A percentile compares a stretch with the other conserved stretches of the same genome.
Conservation (phyloP, 2,329 filamentous ascomycete species). For the Pseudohalonectria lignicola region DNA sequence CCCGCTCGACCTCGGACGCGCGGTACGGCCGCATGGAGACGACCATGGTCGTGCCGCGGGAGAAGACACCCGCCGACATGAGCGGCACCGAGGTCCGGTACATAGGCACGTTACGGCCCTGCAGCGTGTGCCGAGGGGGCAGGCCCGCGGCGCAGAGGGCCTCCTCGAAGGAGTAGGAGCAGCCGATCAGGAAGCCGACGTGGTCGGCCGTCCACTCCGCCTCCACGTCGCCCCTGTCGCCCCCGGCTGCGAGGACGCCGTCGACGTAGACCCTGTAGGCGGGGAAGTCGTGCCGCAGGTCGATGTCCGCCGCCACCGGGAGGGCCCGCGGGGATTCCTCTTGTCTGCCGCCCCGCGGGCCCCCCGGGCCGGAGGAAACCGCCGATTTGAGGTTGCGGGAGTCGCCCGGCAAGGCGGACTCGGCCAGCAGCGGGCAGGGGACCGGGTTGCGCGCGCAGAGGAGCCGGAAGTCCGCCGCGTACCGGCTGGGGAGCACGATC, state of each 20-base stretch:
- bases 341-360: no score
- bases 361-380: conserved; percentile 5
- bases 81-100: conserved; percentile 47
- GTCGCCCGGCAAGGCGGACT: conserved; percentile 30
- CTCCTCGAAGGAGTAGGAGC: conserved; percentile 52
- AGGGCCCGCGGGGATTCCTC: conserved; percentile 6
- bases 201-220: conserved; percentile 45
- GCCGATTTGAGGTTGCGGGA: conserved; percentile 12
- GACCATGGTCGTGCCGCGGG: conserved; percentile 36
- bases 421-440: conserved; percentile 47
- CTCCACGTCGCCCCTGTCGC: conserved; percentile 29
- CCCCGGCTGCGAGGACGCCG: conserved; percentile 24
- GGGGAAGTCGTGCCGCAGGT: conserved; percentile 47
- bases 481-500: conserved; percentile 42
- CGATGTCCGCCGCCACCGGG: conserved; percentile 28
- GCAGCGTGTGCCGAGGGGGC: conserved; percentile 34
- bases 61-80: conserved; percentile 47
- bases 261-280: conserved; percentile 47
- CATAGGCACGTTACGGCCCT: conserved; percentile 46
- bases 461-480: conserved; percentile 45
- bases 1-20: conserved; percentile 32
- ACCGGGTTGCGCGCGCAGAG: conserved; percentile 52
- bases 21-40: conserved; percentile 54
- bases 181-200: conserved; percentile 52
- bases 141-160: conserved; percentile 40